phyloP scores from a whole-genome alignment of 768 basidiomycete species.

The Rhodotorula toruloides region DNA sequence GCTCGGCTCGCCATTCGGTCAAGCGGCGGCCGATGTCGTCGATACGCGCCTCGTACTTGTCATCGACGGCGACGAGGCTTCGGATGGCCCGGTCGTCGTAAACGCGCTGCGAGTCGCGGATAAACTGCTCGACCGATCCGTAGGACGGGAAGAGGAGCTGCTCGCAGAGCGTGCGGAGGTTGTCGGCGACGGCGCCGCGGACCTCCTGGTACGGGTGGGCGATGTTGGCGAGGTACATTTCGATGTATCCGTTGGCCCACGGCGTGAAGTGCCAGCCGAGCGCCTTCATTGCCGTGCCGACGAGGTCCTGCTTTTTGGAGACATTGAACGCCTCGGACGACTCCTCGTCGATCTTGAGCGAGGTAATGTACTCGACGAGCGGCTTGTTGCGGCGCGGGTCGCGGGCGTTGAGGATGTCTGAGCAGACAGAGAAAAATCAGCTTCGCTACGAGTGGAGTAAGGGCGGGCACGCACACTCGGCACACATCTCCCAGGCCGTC shows the following conservation, averaged over 20 bases:
- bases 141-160: slow-evolving; percentile 42
- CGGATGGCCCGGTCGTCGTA: slow-evolving; percentile 3
- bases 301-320: slow-evolving; percentile 43
- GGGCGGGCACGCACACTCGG: slow-evolving; percentile 54
- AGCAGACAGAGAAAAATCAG: slow-evolving; percentile 1
- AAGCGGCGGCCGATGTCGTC: slow-evolving; percentile 33
- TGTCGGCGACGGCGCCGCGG: slow-evolving; percentile 43
- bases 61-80: slow-evolving; percentile 38
- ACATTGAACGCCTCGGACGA: slow-evolving; percentile 79
- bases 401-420: slow-evolving; percentile 67
- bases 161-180: slow-evolving; percentile 39
- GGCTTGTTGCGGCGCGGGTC: slow-evolving; percentile 80
- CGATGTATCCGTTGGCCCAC: slow-evolving; percentile 66
- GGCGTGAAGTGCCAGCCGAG: slow-evolving; percentile 73
- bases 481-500: slow-evolving; percentile 69
- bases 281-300: slow-evolving; percentile 49
- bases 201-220: slow-evolving; percentile 51
- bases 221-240: slow-evolving; percentile 43
- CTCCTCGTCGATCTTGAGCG: slow-evolving; percentile 62
- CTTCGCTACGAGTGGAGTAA: not conserved
- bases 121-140: slow-evolving; percentile 37
- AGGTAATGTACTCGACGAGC: slow-evolving; percentile 66
- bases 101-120: slow-evolving; percentile 28
- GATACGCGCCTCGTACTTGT: slow-evolving; percentile 35
- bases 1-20: slow-evolving; percentile 32